These are phyloP conservation scores for Lasiodiplodia theobromae DNA, from an alignment of 2,329 filamentous ascomycete species.

Conservation along the genomic window DNA sequence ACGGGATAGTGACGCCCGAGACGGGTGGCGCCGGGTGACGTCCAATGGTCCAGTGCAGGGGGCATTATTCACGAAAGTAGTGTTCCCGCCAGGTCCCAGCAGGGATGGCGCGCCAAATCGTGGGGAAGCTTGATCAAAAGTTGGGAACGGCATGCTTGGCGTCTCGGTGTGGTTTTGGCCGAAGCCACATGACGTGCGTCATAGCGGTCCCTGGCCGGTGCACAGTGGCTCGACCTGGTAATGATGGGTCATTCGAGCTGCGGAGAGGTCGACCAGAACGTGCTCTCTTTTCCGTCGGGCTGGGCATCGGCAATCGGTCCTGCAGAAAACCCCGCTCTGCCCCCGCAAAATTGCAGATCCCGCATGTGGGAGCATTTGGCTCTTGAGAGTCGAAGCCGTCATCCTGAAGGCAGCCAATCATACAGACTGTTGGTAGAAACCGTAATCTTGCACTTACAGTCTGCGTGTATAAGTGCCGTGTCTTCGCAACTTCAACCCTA, in stretches of 20 bases:
- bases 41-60: background rate
- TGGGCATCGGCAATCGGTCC: background rate
- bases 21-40: slow-evolving; percentile 3
- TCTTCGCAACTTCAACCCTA: background rate
- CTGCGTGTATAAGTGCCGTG: background rate
- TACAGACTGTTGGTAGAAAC: background rate
- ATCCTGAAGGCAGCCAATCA: background rate
- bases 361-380: background rate
- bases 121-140: slow-evolving; percentile 19
- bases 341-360: background rate
- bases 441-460: too few relatives aligned
- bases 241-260: background rate
- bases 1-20: slow-evolving; percentile 21
- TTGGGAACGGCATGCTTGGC: background rate
- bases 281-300: background rate
- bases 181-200: slow-evolving; percentile 22
- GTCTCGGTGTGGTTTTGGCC: slow-evolving; percentile 18
- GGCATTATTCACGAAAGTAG: background rate
- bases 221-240: background rate
- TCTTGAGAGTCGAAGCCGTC: background rate
- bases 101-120: background rate
- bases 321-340: slow-evolving; percentile 6
- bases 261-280: background rate
- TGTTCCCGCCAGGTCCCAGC: background rate
- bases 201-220: background rate